Conservation (phyloP, 371 early-diverging fungal species). For the Rhizomucor pusillus region DNA sequence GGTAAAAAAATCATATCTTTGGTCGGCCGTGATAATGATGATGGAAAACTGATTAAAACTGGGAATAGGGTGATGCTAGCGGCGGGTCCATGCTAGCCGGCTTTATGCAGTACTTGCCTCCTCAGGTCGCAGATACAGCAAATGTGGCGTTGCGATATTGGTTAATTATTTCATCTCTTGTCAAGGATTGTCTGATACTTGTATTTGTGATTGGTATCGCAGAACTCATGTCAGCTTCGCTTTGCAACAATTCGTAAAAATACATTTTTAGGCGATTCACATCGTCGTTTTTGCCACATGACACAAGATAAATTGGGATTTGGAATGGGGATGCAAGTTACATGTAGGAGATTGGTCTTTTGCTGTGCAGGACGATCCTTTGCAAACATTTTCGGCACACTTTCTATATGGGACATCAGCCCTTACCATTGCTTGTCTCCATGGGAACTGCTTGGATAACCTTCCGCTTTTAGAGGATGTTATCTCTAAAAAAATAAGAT, state of each 20-base stretch:
- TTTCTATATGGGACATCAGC: no score
- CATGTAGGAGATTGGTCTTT: no score
- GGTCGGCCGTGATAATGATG: not conserved
- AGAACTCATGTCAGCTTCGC: slow-evolving; percentile 29
- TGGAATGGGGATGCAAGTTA: no score
- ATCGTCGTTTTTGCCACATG: no score
- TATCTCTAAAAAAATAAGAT: slow-evolving; percentile 74
- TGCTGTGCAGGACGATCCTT: no score
- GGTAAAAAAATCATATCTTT: slow-evolving; percentile 18
- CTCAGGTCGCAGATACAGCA: slow-evolving; percentile 48
- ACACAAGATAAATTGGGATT: no score
- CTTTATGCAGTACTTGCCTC: slow-evolving; percentile 40
- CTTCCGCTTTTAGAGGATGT: no score
- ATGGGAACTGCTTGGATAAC: slow-evolving; percentile 47
- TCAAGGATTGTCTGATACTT: slow-evolving; percentile 53
- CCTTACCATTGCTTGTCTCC: not conserved
- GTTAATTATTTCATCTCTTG: slow-evolving; percentile 53
- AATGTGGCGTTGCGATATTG: slow-evolving; percentile 58
- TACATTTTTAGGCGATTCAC: no score
- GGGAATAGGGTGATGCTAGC: slow-evolving; percentile 26
- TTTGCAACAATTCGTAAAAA: no score
- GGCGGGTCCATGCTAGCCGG: slow-evolving; percentile 17
- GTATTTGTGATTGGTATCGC: slow-evolving; percentile 58
- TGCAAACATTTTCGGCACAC: no score
- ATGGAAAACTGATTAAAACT: not conserved